phyloP scores from a whole-genome alignment of 805 yeast genomes.

The Debaryomyces castellii region DNA sequence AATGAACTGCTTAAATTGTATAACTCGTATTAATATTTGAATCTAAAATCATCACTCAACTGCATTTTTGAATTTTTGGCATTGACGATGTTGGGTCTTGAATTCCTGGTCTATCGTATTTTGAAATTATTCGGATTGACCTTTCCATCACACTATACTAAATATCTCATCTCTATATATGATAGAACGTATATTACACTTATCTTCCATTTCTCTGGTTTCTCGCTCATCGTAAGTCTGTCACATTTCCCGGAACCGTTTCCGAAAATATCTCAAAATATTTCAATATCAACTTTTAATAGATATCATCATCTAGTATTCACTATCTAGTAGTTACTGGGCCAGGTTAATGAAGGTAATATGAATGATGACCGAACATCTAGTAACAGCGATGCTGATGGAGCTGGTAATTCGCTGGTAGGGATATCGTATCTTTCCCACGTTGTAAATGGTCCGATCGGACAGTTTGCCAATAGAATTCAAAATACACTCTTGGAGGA shows the following conservation, averaged over 20 bases:
- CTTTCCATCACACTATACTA: too few species aligned
- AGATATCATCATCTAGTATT: neutral
- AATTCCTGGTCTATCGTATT: too few species aligned
- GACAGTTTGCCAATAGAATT: constrained; percentile 9
- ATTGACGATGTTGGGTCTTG: too few species aligned
- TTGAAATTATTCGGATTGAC: too few species aligned
- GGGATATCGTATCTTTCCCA: constrained; percentile 3
- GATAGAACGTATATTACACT: too few species aligned
- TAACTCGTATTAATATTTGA: too few species aligned
- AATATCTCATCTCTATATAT: too few species aligned
- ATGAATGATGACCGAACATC: neutral
- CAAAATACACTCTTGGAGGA: constrained; percentile 14
- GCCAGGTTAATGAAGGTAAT: neutral
- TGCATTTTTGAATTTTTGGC: too few species aligned
- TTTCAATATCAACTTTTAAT: neutral
- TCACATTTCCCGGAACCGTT: neutral
- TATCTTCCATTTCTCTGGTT: too few species aligned
- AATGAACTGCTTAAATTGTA: too few species aligned
- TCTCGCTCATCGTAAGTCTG: neutral
- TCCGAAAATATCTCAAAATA: neutral
- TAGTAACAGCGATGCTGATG: neutral
- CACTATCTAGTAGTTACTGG: neutral
- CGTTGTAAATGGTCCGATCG: constrained; percentile 1
- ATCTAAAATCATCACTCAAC: too few species aligned
- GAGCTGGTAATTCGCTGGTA: neutral